A percentile compares a stretch with the other conserved stretches of the same genome.
These are phyloP conservation scores for Gracilaria domingensis DNA, from an alignment of 23 red algal genomes.

Conservation along the genomic window DNA sequence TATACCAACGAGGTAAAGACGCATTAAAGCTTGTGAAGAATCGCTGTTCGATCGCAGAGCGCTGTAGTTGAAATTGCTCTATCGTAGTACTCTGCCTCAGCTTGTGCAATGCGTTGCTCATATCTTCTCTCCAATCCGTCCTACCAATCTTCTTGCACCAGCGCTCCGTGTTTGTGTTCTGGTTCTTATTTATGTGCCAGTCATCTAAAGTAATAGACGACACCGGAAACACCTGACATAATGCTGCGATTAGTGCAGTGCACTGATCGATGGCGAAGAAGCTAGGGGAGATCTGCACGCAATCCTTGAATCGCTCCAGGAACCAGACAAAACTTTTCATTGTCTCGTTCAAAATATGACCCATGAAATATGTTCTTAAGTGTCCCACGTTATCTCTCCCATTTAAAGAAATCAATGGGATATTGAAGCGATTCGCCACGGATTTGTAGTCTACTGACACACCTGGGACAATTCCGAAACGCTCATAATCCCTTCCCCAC, in stretches of 20 bases:
- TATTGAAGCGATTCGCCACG: neutral
- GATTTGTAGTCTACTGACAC: constrained; percentile 17
- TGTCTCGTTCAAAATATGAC: too few relatives aligned
- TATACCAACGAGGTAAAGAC: constrained; percentile 5
- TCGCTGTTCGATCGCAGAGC: neutral
- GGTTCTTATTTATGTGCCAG: too few relatives aligned
- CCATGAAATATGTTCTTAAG: too few relatives aligned
- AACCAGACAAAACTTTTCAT: neutral
- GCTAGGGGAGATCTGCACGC: neutral
- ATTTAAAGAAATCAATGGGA: too few relatives aligned
- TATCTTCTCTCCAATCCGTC: neutral
- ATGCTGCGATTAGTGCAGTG: neutral
- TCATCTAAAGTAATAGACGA: too few relatives aligned
- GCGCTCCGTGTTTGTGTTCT: neutral
- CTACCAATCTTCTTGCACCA: neutral
- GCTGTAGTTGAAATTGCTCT: neutral
- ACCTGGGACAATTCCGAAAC: constrained; percentile 8
- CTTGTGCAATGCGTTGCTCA: neutral
- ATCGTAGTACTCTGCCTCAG: neutral
- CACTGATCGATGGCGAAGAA: neutral
- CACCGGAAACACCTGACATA: too few relatives aligned
- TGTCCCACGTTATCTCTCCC: too few relatives aligned
- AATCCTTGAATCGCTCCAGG: neutral
- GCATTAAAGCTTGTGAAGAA: neutral
- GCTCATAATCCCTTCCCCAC: neutral